Conservation (phyloP, 768 basidiomycete species). For the Mycena kentingensis region DNA sequence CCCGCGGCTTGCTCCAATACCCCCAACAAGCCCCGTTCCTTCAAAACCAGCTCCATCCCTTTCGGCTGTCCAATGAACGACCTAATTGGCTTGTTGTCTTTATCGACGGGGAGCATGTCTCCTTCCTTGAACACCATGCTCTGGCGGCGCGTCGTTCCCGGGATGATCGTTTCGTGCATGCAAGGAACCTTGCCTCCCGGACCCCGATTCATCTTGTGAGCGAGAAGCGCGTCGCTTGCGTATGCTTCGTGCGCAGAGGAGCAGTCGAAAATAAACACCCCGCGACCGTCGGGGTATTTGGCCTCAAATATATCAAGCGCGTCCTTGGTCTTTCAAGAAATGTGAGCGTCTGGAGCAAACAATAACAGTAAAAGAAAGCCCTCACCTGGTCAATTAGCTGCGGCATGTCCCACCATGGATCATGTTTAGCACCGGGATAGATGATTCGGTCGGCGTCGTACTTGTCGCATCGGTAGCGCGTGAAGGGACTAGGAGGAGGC, state of each 20-base stretch:
- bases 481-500: constrained; percentile 13
- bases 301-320: constrained; percentile 24
- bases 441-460: constrained; percentile 25
- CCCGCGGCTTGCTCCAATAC: constrained; percentile 6
- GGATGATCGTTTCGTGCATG: constrained; percentile 24
- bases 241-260: constrained; percentile 29
- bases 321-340: constrained; percentile 7
- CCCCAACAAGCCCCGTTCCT: constrained; percentile 17
- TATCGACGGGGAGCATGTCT: constrained; percentile 9
- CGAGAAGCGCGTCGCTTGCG: constrained; percentile 28
- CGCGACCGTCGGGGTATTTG: constrained; percentile 22
- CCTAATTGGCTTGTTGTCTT: constrained; percentile 7
- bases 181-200: constrained; percentile 27
- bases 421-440: constrained; percentile 26
- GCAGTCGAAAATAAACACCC: constrained; percentile 29
- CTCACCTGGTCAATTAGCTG: constrained; percentile 24
- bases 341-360: no score
- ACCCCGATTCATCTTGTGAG: constrained; percentile 29
- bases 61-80: constrained; percentile 17
- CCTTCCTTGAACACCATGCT: constrained; percentile 18
- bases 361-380: not conserved
- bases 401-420: constrained; percentile 28
- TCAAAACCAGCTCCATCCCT: constrained; percentile 24
- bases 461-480: constrained; percentile 5
- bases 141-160: constrained; percentile 15